Evolutionary conservation across 2,329 filamentous ascomycete genomes (phyloP), one percentile per base, ranked within the genome.

Genomic region (Trichoderma brevicompactum): DNA sequence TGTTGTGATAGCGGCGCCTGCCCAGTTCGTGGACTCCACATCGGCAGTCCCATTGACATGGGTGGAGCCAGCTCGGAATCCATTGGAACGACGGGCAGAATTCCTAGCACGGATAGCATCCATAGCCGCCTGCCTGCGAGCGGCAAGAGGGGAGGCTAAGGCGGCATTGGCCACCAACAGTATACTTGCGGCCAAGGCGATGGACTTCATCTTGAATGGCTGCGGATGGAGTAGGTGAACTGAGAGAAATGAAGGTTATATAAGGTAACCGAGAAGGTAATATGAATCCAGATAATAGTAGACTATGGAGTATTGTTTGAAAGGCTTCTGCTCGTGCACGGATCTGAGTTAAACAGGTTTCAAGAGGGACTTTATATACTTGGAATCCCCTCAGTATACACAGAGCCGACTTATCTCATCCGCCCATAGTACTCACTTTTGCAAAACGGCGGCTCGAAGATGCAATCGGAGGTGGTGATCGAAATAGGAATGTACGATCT

Each of bases 401-500:
- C 8, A 48, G 55, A 12, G 7, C 56, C 56, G 56, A 48, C 23
- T 28, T 28, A 28, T 28, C 23, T 28, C 34, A 48, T 48, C 43
- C 19, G 6, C 15, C 3, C 5, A 40, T 49, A 28, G 12, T 17
- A 5, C 56, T 49, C 44, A 40, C 1, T 40, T 28, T 13, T 28
- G 17, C 28, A 28, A 15, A 46, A 48, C 17, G 40, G 40, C n/a
- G 43, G 10, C 13, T 23, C 19, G 8, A 49, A 32, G 19, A 49
- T 28, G 44, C 44, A 40, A 60, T 41, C 52, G 52, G 38, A 4
- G 38, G 19, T n/a, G 17, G 15, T 40, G 13, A 49, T 60, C 56
- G 34, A 60, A 60, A 60, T 49, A 60, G 56, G 56, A 60, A 49
- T 60, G 56, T 60, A 60, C 10, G 34, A 60, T 60, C 5, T 32